A percentile compares a stretch with the other conserved stretches of the same genome.
Conservation (phyloP, 192 early-diverging fungal species). For the Neocallimastix lanati region DNA sequence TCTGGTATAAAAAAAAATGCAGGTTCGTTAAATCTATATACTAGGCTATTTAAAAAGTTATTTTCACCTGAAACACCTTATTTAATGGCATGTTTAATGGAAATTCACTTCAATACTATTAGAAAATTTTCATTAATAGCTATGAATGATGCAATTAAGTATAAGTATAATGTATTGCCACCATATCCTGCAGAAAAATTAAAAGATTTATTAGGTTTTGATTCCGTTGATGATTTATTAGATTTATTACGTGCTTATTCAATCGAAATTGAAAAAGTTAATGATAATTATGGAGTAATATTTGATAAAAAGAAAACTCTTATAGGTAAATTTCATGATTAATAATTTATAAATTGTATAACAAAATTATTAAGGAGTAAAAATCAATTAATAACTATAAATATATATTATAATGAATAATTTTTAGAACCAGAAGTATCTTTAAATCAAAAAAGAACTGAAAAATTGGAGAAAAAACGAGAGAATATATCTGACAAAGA, state of each 20-base stretch:
- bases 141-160: conserved; percentile 33
- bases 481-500: neutral
- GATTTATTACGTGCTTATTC: neutral
- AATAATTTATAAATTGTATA: no score
- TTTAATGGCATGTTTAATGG: conserved; percentile 57
- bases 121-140: conserved; percentile 54
- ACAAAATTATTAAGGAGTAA: no score
- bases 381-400: no score
- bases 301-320: neutral
- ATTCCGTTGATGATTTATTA: conserved; percentile 22
- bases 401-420: neutral
- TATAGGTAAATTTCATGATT: neutral
- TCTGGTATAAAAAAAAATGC: conserved; percentile 16
- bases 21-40: conserved; percentile 32
- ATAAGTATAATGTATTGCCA: conserved; percentile 20
- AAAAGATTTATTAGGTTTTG: conserved; percentile 35
- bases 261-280: neutral
- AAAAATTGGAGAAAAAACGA: neutral
- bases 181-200: conserved; percentile 24
- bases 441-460: neutral
- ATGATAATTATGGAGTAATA: neutral
- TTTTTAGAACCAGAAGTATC: neutral
- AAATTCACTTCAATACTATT: conserved; percentile 53
- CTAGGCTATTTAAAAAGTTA: conserved; percentile 55
- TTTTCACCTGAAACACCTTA: conserved; percentile 36